Conservation (phyloP, 1,284 basidiomycete genomes). For the Meripilus lineatus region DNA sequence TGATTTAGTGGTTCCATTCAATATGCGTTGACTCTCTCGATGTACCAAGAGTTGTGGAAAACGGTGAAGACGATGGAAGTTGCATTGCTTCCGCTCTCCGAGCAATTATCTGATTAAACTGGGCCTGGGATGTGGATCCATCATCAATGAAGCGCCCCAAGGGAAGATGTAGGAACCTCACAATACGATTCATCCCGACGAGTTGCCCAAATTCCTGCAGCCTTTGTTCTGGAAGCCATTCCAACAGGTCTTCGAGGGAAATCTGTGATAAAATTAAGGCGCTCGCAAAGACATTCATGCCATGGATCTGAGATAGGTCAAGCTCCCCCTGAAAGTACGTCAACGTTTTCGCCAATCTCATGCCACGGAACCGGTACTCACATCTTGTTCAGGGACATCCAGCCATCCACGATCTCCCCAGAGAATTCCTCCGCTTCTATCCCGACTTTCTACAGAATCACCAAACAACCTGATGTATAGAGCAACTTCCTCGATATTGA, state of each 20-base stretch:
- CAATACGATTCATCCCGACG: conserved; percentile 50
- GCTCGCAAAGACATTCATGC: conserved; percentile 67
- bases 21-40: conserved; percentile 5
- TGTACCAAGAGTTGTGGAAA: conserved; percentile 8
- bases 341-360: too few relatives aligned
- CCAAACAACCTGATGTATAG: conserved; percentile 49
- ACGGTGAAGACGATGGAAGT: conserved; percentile 21
- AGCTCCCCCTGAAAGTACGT: conserved; percentile 53
- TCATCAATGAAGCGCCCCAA: conserved; percentile 3
- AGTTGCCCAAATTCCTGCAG: conserved; percentile 39
- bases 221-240: conserved; percentile 43
- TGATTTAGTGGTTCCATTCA: neutral
- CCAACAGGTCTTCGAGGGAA: conserved; percentile 50
- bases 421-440: conserved; percentile 37
- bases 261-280: conserved; percentile 53
- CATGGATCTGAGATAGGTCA: conserved; percentile 44
- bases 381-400: conserved; percentile 46
- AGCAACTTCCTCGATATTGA: conserved; percentile 52
- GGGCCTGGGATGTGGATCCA: conserved; percentile 21
- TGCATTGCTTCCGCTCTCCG: conserved; percentile 32
- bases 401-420: conserved; percentile 63
- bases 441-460: conserved; percentile 42
- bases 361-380: too few relatives aligned
- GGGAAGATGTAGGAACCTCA: conserved; percentile 29
- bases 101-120: conserved; percentile 36